Percentiles rank a stretch among this genome's conserved stretches.
phyloP scores from a whole-genome alignment of 768 basidiomycete species.

The Epithele typhae region DNA sequence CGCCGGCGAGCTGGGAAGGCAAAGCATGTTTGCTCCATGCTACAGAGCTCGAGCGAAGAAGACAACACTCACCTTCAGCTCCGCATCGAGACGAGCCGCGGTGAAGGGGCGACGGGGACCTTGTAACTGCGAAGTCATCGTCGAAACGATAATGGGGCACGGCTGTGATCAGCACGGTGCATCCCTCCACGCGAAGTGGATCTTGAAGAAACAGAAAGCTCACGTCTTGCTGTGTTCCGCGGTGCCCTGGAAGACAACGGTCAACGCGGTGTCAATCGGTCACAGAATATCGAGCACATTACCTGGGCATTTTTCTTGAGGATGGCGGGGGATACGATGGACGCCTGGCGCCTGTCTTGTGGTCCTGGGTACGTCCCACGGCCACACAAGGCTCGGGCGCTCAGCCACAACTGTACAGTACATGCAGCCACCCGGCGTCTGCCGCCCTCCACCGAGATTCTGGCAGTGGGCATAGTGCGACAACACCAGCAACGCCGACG shows the following conservation, averaged over 20 bases:
- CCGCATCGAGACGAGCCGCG: conserved; percentile 97
- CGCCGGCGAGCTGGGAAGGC: conserved; percentile 85
- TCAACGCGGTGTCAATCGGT: conserved; percentile 29
- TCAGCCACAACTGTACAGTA: conserved; percentile 64
- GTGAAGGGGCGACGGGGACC: conserved; percentile 96
- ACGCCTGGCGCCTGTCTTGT: conserved; percentile 21
- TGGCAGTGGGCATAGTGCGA: conserved; percentile 28
- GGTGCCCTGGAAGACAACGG: conserved; percentile 60
- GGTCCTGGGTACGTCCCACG: conserved; percentile 26
- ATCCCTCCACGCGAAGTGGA: conserved; percentile 62
- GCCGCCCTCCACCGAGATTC: conserved; percentile 34
- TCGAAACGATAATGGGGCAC: conserved; percentile 50
- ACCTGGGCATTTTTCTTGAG: conserved; percentile 86
- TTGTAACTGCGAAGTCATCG: conserved; percentile 77
- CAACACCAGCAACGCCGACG: conserved; percentile 44
- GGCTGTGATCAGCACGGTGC: conserved; percentile 61
- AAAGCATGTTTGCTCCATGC: background rate
- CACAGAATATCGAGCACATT: conserved; percentile 29
- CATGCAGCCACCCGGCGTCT: conserved; percentile 60
- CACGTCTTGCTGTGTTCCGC: conserved; percentile 94
- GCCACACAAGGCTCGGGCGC: conserved; percentile 29
- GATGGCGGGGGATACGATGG: conserved; percentile 34
- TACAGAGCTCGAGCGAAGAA: background rate
- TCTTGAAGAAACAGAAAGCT: conserved; percentile 57
- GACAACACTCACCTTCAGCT: conserved; percentile 77